phyloP scores from a whole-genome alignment of 768 basidiomycete genomes.

The Calocybe indica region DNA sequence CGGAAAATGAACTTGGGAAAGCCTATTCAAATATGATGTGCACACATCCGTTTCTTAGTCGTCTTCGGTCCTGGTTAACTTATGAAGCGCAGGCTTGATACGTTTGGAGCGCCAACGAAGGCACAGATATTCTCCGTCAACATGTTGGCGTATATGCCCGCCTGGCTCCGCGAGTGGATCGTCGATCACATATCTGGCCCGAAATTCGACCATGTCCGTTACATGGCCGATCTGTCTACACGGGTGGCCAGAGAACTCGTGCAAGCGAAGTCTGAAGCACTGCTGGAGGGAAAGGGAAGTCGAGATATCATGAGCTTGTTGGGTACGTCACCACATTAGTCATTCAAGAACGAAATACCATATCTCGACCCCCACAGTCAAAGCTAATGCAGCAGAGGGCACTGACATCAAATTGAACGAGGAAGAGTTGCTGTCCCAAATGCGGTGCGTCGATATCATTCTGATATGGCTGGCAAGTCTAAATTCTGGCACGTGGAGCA shows the following conservation, averaged over 20 bases:
- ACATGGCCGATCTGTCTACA: conserved; percentile 24
- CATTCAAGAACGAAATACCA: neutral
- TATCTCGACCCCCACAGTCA: conserved; percentile 26
- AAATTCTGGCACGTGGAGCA: conserved; percentile 35
- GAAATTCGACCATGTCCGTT: conserved; percentile 23
- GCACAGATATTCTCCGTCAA: conserved; percentile 25
- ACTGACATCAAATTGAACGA: conserved; percentile 35
- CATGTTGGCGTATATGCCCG: conserved; percentile 23
- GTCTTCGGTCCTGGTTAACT: neutral
- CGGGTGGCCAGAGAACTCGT: conserved; percentile 29
- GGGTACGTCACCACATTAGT: conserved; percentile 19
- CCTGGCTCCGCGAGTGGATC: conserved; percentile 26
- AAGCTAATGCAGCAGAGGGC: conserved; percentile 48
- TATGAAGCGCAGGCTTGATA: conserved; percentile 17
- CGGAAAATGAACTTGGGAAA: conserved; percentile 27
- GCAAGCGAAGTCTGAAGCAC: conserved; percentile 25
- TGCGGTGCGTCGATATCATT: conserved; percentile 42
- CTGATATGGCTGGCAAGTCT: conserved; percentile 30
- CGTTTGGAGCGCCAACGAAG: conserved; percentile 23
- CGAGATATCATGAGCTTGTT: conserved; percentile 39
- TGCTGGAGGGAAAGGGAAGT: conserved; percentile 25
- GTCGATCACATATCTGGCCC: conserved; percentile 21
- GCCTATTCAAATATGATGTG: conserved; percentile 32
- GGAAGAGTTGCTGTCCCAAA: conserved; percentile 44
- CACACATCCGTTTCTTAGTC: conserved; percentile 8